Base-by-base conservation (phyloP, 2,329 filamentous ascomycete species). In the Fusarium sp. region DNA sequence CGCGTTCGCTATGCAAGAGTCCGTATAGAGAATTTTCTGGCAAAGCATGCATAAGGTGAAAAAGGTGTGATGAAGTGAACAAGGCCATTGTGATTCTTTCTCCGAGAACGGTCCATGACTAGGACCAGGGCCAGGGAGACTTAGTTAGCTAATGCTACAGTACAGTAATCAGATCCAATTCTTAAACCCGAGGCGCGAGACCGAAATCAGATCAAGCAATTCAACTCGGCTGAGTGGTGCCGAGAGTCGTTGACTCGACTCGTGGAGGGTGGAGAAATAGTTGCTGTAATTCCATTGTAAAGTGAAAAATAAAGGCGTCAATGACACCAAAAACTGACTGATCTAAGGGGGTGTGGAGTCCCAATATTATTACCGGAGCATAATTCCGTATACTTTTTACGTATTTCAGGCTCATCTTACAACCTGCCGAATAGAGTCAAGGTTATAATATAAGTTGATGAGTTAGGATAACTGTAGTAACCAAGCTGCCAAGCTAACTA, bases 311-410 rank as follows among this genome's bases (percentile, higher is more conserved):
- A 59, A 47, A 63, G 49, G 50, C 68, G 68, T 70, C 68, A 70
- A 71, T 59, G 68, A 70, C 40, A 49, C 46, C 40, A 43, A 47
- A 37, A 37, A 37, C 18, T 37, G 46, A 59, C 27, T 23, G 25
- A 30, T 42, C 25, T 27, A 42, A 34, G 57, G 47, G 28, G 53
- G 55, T 62, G 71, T 72, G 72, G 71, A 69, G 61, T 66, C 53
- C 16, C 23, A 28, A 53, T 47, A 62, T 74, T 71, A 74, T 71
- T 75, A 53, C 67, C 71, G 68, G 59, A 41, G 69, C 55, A 55
- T 69, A 74, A 65, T 56, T 67, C 73, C 73, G 73, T 67, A 13
- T 20, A 20, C 32, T 55, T 55, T 49, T 66, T 66, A 66, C 56
- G 55, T 55, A 66, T 63, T 59, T 27, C 23, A 58, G 23, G 37